Evolutionary conservation across 805 yeast genomes (phyloP), one percentile per base, ranked within the genome.

Genomic region (Ogataea pini): DNA sequence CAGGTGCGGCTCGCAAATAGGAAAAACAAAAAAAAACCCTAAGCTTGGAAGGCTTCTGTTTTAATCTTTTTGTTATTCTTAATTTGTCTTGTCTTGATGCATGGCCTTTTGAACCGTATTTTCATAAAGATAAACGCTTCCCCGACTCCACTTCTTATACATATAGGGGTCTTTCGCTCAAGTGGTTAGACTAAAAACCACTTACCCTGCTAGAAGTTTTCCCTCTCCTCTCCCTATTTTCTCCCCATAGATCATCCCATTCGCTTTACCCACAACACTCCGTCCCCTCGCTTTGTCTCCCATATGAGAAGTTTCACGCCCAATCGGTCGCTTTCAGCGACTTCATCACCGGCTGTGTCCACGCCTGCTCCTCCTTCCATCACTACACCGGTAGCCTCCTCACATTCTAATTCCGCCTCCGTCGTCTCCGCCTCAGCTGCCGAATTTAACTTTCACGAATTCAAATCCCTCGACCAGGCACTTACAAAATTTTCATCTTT

Each of bases 401-500:
- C 34, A 14, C 18, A 3, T 14, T 14, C 34, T 17, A 16, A n/a
- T 5, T 31, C 34, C 18, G 34, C 34, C 8, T 31, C 34, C 31
- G 31, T 13, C 31, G 13, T 13, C 31, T 10, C 31, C 31, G 31
- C 36, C 36, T 7, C 20, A n/a, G n/a, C 36, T 17, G 18, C 36
- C 41, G 48, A 62, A 42, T 67, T 38, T 6, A 51, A 54, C 22
- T 36, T 46, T 22, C 54, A 51, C 19, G 44, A 63, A 2, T 37
- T 56, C 55, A 76, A 75, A 52, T 61, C 63, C 42, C 60, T 79
- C 33, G 82, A 78, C 44, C 64, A 71, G 17, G 71, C 73, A 4
- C 62, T 76, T 44, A 57, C 60, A 34, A 78, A 76, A 55, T 79
- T 78, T 57, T 67, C 64, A 39, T 64, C 75, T 6, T 39, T 42